Evolutionary conservation across 108 stramenopile species (phyloP), one percentile per base, ranked within the genome.

Genomic region (Pseudonitzschia multistriata): DNA sequence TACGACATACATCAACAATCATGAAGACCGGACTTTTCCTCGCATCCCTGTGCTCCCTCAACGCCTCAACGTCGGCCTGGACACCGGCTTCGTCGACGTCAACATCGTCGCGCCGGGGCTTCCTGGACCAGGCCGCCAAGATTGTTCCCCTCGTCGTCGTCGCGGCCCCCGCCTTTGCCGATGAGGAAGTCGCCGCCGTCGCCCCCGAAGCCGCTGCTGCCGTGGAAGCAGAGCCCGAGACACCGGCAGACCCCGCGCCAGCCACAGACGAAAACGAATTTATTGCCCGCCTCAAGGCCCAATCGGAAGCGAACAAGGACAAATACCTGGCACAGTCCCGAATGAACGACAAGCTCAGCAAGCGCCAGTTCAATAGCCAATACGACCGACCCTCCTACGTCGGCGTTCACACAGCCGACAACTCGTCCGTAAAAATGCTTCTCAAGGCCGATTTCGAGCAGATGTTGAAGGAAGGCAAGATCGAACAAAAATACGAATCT

Each of bases 311-410:
- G 6, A 67, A 67, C 50, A 31, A 33, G 22, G 66, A 67, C 15
- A 67, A 67, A 31, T 52, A 67, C 34, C 17, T 14, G 10, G 29
- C 39, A 11, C 19, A 67, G 0, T 25, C 49, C 5, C 25, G 17
- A 22, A 19, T 19, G 5, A 34, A 15, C 4, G 50, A 49, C 30
- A 67, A 67, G 22, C 45, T 67, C 29, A 52, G 50, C 34, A 67
- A 67, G 0, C 13, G 34, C 3, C 49, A 52, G 53, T 67, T 67
- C 0, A 29, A 10, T 6, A 36, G 33, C 30, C 66, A 67, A 67
- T 67, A 67, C 50, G 27, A 67, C 39, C 66, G 66, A 31, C 66
- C 66, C 29, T 52, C 48, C 3, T 67, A 52, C 49, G 21, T 67
- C 49, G 50, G 66, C 22, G 48, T 67, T 3, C 66, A 42, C 29